Conservation (phyloP, 2,329 filamentous ascomycete species). For the Xylariaceae sp. region DNA sequence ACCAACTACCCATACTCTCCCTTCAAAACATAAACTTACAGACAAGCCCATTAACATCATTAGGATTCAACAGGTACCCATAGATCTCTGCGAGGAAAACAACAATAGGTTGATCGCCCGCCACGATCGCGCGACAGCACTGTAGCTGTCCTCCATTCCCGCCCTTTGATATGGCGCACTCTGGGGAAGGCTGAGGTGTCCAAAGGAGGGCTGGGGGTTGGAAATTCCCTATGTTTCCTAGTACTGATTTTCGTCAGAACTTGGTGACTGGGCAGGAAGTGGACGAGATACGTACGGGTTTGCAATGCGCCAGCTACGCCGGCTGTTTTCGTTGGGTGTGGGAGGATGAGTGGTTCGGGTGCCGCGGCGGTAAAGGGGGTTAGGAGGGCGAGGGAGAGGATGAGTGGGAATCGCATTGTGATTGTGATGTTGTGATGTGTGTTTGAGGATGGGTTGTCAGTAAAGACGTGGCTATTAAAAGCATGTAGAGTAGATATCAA, state of each 20-base stretch:
- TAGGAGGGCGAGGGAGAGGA: constrained; percentile 2
- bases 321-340: no score
- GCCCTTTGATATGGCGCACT: constrained; percentile 27
- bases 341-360: neutral
- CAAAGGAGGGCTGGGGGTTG: constrained; percentile 26
- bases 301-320: no score
- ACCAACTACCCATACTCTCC: neutral
- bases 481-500: no score
- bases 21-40: constrained; percentile 21
- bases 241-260: constrained; percentile 1
- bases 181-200: constrained; percentile 25
- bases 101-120: constrained; percentile 29
- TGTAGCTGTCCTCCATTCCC: constrained; percentile 31
- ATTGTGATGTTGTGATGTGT: neutral
- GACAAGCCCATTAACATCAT: constrained; percentile 31
- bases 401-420: constrained; percentile 7
- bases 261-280: neutral
- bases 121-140: constrained; percentile 29
- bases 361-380: neutral
- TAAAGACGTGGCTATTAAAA: no score
- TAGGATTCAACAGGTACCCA: constrained; percentile 30
- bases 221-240: constrained; percentile 22
- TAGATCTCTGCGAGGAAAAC: constrained; percentile 29
- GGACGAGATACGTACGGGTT: neutral
- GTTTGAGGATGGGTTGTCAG: neutral